A percentile compares a stretch with the other conserved stretches of the same genome.
These are phyloP conservation scores for Phoma sp. DNA, from an alignment of 2,329 filamentous ascomycete species.

Conservation along the genomic window DNA sequence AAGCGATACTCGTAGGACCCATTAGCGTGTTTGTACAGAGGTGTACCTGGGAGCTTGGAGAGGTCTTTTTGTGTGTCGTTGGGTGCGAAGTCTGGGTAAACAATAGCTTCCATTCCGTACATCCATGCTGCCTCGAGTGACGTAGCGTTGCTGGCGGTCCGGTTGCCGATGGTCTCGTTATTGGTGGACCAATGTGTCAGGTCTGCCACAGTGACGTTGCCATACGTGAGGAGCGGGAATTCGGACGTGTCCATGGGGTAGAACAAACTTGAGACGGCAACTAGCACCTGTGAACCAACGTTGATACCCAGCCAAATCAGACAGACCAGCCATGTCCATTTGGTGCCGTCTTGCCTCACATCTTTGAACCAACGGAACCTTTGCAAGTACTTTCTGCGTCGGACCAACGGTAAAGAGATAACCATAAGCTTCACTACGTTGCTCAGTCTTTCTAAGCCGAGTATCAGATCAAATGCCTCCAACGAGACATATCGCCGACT, in stretches of 20 bases:
- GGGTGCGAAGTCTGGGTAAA: constrained; percentile 29
- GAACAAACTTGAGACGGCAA: constrained; percentile 44
- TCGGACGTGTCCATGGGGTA: constrained; percentile 44
- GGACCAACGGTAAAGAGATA: constrained; percentile 40
- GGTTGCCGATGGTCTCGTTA: background rate
- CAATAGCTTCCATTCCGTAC: constrained; percentile 39
- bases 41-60: constrained; percentile 31
- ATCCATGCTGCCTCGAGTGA: constrained; percentile 35
- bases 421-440: constrained; percentile 46
- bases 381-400: constrained; percentile 31
- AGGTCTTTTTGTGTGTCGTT: constrained; percentile 28
- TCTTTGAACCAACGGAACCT: constrained; percentile 41
- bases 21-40: constrained; percentile 32
- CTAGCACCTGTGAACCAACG: constrained; percentile 44
- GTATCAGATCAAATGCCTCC: constrained; percentile 46
- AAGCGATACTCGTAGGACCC: constrained; percentile 40
- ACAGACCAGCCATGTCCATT: constrained; percentile 45
- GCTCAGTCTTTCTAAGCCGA: constrained; percentile 39
- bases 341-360: constrained; percentile 39
- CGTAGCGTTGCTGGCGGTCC: background rate
- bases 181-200: constrained; percentile 28
- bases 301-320: constrained; percentile 43
- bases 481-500: constrained; percentile 41
- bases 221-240: constrained; percentile 35
- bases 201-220: constrained; percentile 38